Base-by-base conservation (phyloP, 345 rosid species). In the Mallotus nudiflorus region DNA sequence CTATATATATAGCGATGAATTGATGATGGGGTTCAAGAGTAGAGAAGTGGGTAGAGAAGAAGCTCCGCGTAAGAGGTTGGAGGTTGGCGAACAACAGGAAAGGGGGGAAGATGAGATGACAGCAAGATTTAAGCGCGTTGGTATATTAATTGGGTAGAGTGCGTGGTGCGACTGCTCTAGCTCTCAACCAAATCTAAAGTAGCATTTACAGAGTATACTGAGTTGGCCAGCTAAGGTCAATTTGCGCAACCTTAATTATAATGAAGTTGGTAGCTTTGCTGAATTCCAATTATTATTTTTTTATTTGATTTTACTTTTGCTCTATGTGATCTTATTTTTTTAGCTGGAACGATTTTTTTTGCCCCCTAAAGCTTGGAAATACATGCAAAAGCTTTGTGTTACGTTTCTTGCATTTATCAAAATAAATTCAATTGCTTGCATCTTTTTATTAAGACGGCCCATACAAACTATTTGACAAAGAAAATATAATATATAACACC, bases 161-260 rank as follows among this genome's bases (percentile, higher is more conserved):
- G 61, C 4, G 29, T 0, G 27, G 67, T 51, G 53, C 22, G 62
- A 45, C 68, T 50, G 2, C 18, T 29, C 3, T 31, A 18, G 56
- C 22, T 63, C 6, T 54, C n/a, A 64, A 64, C 67, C 28, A n/a
- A 39, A 12, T 40, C 61, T 19, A 28, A 16, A 8, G 1, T 39
- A 39, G 15, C 16, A 19, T 37, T 29, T 33, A 49, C 66, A 31
- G 73, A 11, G n/a, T n/a, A n/a, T n/a, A n/a, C n/a, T n/a, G n/a
- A 18, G 45, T 29, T 29, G 37, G 66, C 66, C 73, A 69, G 73
- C 73, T 69, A 69, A 48, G 51, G 59, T 3, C 57, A 37, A 19
- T 1, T 3, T 53, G 5, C 12, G 27, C 56, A n/a, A 12, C 56
- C 20, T 42, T 42, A 39, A 8, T 42, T 42, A 42, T 42, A 2